Evolutionary conservation across 495 filamentous ascomycete species (phyloP).

Genomic region (Halenospora varia): DNA sequence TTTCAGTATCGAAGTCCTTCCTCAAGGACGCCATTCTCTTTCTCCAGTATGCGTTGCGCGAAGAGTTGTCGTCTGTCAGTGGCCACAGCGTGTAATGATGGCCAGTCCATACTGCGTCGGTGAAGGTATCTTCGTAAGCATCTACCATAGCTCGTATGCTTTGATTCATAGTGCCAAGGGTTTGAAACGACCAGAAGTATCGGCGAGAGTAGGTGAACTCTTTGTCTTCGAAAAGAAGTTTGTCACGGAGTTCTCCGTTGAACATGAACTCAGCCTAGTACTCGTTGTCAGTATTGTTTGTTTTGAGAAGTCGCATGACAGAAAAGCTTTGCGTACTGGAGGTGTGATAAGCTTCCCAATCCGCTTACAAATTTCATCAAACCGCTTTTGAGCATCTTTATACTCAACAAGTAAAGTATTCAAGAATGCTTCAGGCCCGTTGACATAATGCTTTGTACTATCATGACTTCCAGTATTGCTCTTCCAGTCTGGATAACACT

Average conservation of each 20-base stretch:
- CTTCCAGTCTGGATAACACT: conserved; percentile 49
- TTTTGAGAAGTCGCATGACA: background rate
- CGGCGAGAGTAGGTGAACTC: conserved; percentile 50
- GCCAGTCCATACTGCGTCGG: conserved; percentile 46
- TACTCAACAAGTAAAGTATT: conserved; percentile 45
- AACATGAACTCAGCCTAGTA: conserved; percentile 49
- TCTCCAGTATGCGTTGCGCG: conserved; percentile 25
- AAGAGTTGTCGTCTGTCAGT: conserved; percentile 16
- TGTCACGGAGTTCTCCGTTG: conserved; percentile 41
- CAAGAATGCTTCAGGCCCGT: conserved; percentile 50
- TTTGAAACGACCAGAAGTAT: conserved; percentile 56
- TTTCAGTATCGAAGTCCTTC: conserved; percentile 23
- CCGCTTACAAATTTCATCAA: conserved; percentile 38
- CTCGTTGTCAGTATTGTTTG: background rate
- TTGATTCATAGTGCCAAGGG: conserved; percentile 50
- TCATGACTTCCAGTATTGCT: conserved; percentile 44
- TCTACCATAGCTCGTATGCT: conserved; percentile 48
- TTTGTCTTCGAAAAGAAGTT: conserved; percentile 52
- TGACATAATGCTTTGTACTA: conserved; percentile 41
- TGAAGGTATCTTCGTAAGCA: conserved; percentile 45
- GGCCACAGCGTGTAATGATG: conserved; percentile 37
- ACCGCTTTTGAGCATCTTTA: conserved; percentile 46
- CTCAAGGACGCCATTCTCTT: conserved; percentile 24
- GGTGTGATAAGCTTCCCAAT: conserved; percentile 48
- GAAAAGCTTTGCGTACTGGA: conserved; percentile 29